Percentiles rank a stretch among this genome's conserved stretches.
Conservation (phyloP, 1,284 basidiomycete species). For the Trametes sp. region DNA sequence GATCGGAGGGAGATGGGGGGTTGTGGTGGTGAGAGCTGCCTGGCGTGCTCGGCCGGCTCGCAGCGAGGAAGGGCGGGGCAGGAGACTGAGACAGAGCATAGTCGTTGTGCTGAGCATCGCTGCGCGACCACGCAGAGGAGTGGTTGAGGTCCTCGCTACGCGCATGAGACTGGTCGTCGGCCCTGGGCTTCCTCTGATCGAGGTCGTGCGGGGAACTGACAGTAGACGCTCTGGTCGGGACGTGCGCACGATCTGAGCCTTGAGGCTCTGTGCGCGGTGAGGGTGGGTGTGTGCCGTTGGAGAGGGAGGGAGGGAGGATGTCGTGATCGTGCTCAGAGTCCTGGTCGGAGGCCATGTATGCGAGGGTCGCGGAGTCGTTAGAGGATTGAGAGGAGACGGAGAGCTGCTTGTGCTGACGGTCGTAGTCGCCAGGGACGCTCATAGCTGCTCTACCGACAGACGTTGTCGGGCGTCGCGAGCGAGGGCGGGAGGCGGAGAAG, state of each 20-base stretch:
- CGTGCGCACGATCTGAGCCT: constrained; percentile 56
- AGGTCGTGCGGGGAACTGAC: constrained; percentile 59
- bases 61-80: constrained; percentile 56
- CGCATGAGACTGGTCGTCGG: constrained; percentile 54
- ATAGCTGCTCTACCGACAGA: constrained; percentile 30
- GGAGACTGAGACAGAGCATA: constrained; percentile 49
- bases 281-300: constrained; percentile 33
- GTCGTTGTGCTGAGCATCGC: constrained; percentile 34
- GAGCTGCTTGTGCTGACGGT: constrained; percentile 38
- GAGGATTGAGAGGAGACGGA: constrained; percentile 35
- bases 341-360: constrained; percentile 42
- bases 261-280: constrained; percentile 40
- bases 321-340: constrained; percentile 35
- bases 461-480: constrained; percentile 19
- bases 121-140: constrained; percentile 38
- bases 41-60: constrained; percentile 63
- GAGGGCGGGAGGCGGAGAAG: constrained; percentile 15
- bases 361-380: constrained; percentile 41
- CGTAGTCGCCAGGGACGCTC: constrained; percentile 38
- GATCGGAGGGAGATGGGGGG: constrained; percentile 58
- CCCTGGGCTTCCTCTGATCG: constrained; percentile 53
- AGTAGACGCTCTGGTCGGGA: constrained; percentile 69
- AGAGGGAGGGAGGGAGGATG: constrained; percentile 30
- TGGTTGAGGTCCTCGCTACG: constrained; percentile 80
- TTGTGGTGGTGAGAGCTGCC: constrained; percentile 52